Evolutionary conservation across 2,329 filamentous ascomycete species (phyloP), one percentile per base, ranked within the genome.

Genomic region (Macroventuria anomochaeta): DNA sequence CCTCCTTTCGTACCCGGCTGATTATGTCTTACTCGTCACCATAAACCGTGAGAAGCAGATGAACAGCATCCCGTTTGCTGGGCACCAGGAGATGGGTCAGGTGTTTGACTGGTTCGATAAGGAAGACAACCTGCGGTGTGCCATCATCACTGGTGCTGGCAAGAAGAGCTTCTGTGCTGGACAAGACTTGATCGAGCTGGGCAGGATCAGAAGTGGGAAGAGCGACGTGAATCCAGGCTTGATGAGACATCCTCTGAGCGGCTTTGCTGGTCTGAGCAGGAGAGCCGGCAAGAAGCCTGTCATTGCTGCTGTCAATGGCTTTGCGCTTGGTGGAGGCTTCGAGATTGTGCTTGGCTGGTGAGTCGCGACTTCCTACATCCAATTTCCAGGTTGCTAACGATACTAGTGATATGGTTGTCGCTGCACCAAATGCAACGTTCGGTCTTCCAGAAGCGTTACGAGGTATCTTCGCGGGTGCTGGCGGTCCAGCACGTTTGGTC

Each of bases 241-340:
- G 38, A 58, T 67, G 63, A 64, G 67, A 38, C 79, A 80, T 57
- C 80, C 81, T 1, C 49, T 74, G 1, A 69, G 68, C 53, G 85
- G 84, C 0, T 84, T 85, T 63, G 80, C 76, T 31, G 85, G 83
- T 0, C 66, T 88, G 12, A 83, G 81, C 33, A 75, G 81, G 33
- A 76, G 85, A 11, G 70, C 71, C 11, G 85, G 85, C 0, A 85
- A 84, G 75, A 86, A 86, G 69, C 83, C 83, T 1, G 77, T 86
- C 38, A 83, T 86, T 65, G 83, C 82, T 7, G 83, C 83, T 2
- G 81, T 85, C 3, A 86, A 85, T 69, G 83, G 83, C 0, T 78
- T 81, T 55, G 81, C 82, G 1, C 72, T 84, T 39, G 83, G 83
- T 0, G 83, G 83, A 4, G 83, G 83, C 0, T 84, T 84, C 58